Percentiles rank a stretch among this genome's conserved stretches.
phyloP scores from a whole-genome alignment of 495 filamentous ascomycete species.

The Penicillium silybi region DNA sequence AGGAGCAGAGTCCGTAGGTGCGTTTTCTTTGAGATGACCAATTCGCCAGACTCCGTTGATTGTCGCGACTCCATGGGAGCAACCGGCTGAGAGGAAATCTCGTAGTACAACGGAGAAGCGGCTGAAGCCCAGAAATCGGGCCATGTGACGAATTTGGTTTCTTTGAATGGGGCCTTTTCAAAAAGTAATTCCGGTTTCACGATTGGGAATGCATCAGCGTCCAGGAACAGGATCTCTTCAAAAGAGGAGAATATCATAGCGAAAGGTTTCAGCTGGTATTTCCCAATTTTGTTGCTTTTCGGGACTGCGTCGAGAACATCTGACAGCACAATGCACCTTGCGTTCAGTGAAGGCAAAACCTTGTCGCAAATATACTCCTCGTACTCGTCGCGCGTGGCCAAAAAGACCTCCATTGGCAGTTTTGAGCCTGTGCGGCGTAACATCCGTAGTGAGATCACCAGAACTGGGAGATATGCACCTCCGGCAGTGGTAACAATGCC shows the following conservation, averaged over 20 bases:
- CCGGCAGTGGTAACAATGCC: constrained; percentile 44
- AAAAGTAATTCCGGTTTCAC: constrained; percentile 45
- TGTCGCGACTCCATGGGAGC: constrained; percentile 25
- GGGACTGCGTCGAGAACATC: constrained; percentile 24
- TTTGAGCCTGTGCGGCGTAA: constrained; percentile 48
- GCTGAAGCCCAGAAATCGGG: constrained; percentile 54
- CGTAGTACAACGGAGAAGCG: constrained; percentile 43
- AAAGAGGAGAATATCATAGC: constrained; percentile 54
- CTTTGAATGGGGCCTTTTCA: constrained; percentile 39
- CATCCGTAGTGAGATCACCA: constrained; percentile 49
- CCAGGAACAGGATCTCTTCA: constrained; percentile 52
- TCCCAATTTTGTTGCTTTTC: constrained; percentile 21
- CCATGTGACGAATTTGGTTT: constrained; percentile 47
- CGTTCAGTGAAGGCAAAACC: constrained; percentile 44
- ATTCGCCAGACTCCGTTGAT: constrained; percentile 50
- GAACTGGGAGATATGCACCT: constrained; percentile 35
- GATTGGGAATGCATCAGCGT: constrained; percentile 49
- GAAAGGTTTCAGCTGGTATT: constrained; percentile 53
- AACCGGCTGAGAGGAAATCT: constrained; percentile 39
- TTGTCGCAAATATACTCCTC: constrained; percentile 45
- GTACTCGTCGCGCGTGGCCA: constrained; percentile 43
- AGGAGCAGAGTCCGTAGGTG: constrained; percentile 49
- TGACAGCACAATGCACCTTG: constrained; percentile 43
- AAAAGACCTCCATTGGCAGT: constrained; percentile 53
- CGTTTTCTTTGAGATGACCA: constrained; percentile 47